A percentile compares a stretch with the other conserved stretches of the same genome.
Conservation (phyloP, 306 rosid species). For the Prunus persica region DNA sequence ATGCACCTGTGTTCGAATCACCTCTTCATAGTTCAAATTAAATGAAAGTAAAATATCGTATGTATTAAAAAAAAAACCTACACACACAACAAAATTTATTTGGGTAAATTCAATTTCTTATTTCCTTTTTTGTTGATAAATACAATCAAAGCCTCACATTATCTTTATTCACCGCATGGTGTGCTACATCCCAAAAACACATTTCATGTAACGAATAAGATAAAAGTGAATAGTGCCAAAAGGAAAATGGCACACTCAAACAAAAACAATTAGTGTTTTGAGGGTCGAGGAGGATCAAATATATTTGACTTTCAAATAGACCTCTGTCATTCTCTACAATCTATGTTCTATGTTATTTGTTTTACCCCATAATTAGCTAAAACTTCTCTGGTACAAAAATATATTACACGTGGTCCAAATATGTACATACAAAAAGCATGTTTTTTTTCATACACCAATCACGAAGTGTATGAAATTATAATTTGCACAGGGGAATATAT, state of each 20-base stretch:
- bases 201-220: background rate
- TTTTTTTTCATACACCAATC: too few species aligned
- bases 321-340: background rate
- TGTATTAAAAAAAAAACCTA: too few species aligned
- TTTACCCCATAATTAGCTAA: background rate
- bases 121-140: background rate
- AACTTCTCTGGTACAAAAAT: background rate
- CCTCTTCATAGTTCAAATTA: too few species aligned
- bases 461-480: too few species aligned
- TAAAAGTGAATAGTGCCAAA: background rate
- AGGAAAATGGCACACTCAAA: background rate
- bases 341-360: too few species aligned
- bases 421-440: background rate
- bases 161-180: background rate
- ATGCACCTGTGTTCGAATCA: fast-evolving
- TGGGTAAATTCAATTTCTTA: too few species aligned
- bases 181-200: background rate
- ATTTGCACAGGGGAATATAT: too few species aligned
- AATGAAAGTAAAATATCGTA: too few species aligned
- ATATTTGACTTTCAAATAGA: background rate
- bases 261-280: constrained; percentile 7
- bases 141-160: background rate
- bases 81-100: too few species aligned
- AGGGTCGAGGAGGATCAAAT: background rate
- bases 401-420: background rate